Percentiles rank a stretch among this genome's conserved stretches.
phyloP scores from a whole-genome alignment of 768 basidiomycete genomes.

The Kondoa malvinella region DNA sequence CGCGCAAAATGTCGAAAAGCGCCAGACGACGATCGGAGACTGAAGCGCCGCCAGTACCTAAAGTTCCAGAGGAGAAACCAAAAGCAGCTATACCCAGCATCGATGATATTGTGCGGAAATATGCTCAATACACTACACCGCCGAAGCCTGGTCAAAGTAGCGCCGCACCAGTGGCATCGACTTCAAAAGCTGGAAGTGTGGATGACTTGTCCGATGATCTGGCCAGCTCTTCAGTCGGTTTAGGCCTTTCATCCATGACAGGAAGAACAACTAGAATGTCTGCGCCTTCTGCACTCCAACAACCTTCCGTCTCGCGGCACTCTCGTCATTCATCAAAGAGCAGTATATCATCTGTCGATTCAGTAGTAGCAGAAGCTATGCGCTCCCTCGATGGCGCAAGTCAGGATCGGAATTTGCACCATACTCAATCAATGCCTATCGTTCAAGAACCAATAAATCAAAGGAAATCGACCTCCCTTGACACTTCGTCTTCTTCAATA shows the following conservation, averaged over 20 bases:
- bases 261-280: slow-evolving; percentile 1
- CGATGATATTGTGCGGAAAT: slow-evolving; percentile 28
- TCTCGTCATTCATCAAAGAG: not conserved
- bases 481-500: not conserved
- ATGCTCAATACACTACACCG: slow-evolving; percentile 16
- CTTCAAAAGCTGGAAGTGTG: slow-evolving; percentile 16
- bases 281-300: not conserved
- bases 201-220: not conserved
- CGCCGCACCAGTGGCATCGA: slow-evolving; percentile 19
- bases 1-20: not conserved
- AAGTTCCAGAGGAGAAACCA: not conserved
- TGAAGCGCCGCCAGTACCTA: not conserved
- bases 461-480: too few species aligned
- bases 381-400: slow-evolving; percentile 38
- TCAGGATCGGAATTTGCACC: too few species aligned
- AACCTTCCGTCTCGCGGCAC: not conserved
- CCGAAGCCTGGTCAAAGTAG: slow-evolving; percentile 12
- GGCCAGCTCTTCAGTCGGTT: slow-evolving; percentile 3
- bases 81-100: slow-evolving; percentile 22
- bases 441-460: too few species aligned
- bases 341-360: slow-evolving; percentile 64
- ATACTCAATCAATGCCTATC: not conserved
- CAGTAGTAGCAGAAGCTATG: slow-evolving; percentile 64
- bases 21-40: not conserved
- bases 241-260: not conserved